Percentiles rank a stretch among this genome's conserved stretches.
Conservation (phyloP, 2,329 filamentous ascomycete species). For the Ophiostoma piceae region DNA sequence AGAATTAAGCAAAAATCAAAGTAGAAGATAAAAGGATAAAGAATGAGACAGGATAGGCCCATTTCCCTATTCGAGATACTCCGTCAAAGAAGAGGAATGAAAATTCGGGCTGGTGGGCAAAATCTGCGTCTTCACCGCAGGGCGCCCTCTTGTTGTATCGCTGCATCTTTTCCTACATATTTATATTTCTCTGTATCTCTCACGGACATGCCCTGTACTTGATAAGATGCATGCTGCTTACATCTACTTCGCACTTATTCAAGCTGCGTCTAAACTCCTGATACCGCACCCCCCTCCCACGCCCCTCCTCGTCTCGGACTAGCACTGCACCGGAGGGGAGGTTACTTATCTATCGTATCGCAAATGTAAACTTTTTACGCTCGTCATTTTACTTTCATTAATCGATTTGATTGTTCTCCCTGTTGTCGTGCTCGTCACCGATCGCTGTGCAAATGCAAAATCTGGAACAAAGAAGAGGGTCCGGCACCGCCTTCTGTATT, state of each 20-base stretch:
- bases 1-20: not conserved
- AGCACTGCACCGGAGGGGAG: not conserved
- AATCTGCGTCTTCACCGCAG: not conserved
- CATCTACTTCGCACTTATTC: not conserved
- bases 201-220: not conserved
- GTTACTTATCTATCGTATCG: constrained; percentile 12
- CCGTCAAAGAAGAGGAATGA: not conserved
- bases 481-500: constrained; percentile 2
- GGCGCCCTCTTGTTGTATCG: not conserved
- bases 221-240: not conserved
- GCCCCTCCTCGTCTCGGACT: constrained; percentile 13
- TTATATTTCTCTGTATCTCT: not conserved
- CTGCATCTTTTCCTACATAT: too few species aligned
- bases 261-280: not conserved
- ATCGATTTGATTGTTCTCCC: not conserved
- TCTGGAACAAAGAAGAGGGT: constrained; percentile 9
- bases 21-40: not conserved
- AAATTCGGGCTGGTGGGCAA: not conserved
- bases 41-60: not conserved
- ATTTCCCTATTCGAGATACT: not conserved
- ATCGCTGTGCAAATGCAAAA: not conserved
- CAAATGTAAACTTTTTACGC: not conserved
- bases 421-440: constrained; percentile 7
- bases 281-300: constrained; percentile 10
- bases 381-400: not conserved